Evolutionary conservation across 257 asterid species (phyloP), one percentile per base, ranked within the genome.

Genomic region (Salvia rosmarinus): DNA sequence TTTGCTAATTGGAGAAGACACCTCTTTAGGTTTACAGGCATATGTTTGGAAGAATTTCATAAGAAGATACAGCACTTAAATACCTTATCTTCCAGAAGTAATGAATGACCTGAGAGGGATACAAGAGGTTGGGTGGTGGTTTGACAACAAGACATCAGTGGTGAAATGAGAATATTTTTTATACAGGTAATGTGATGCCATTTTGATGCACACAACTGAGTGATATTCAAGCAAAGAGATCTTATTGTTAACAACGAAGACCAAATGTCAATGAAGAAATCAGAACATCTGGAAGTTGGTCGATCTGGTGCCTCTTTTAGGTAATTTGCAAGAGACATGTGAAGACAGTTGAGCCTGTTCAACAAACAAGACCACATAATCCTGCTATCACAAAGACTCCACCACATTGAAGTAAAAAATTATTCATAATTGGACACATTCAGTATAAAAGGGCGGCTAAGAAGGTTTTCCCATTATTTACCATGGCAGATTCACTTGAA

Each of bases 401-500:
- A 46, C 23, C 17, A 46, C 4, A 39, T 14, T 16, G 44, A 56
- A 44, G 55, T 40, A 23, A 55, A 56, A 69, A 52, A 55, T 28
- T 23, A 23, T 4, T 16, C 6, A 46, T n/a, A 14, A 14, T 14
- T 5, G 19, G 28, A 52, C 16, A 25, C 20, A 32, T 23, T 21
- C 28, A 70, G 50, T 23, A 55, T 42, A 52, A 28, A 52, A 23
- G 8, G 58, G 13, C 40, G 0, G 67, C 49, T 39, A 17, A 61
- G 39, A 71, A 49, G 68, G 61, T 52, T 52, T 61, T 58, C 32
- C n/a, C 32, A 72, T 25, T 46, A 25, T 19, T 47, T 42, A 63
- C 71, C 64, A 67, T 35, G 17, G 56, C 75, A 40, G 32, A 16
- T 67, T 23, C 51, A 21, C 49, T 11, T 20, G 17, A 49, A 44